These are phyloP conservation scores for Termitomyces sp. DNA, from an alignment of 768 basidiomycete genomes.

Conservation along the genomic window DNA sequence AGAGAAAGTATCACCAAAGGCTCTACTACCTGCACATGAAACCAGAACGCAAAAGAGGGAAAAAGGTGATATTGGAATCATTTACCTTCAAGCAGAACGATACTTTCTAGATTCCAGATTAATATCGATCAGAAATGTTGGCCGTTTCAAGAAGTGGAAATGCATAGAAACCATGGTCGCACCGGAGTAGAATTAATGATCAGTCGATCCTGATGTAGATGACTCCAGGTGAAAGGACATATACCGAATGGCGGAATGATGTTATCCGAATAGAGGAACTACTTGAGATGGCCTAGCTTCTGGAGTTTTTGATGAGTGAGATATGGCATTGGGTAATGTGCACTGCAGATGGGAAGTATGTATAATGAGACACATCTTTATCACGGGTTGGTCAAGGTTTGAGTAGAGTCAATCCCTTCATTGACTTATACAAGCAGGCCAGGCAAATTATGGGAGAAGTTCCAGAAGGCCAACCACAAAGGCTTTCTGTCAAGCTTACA, in stretches of 20 bases:
- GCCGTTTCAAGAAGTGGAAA: background rate
- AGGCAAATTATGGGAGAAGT: too few species aligned
- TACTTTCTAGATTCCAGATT: too few species aligned
- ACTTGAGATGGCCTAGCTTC: background rate
- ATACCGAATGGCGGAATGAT: background rate
- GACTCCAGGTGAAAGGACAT: background rate
- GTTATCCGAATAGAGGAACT: background rate
- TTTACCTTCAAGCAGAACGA: too few species aligned
- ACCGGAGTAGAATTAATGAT: background rate
- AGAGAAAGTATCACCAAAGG: background rate
- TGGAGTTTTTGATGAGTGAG: background rate
- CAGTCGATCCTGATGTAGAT: background rate
- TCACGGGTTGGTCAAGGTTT: slow-evolving; percentile 5
- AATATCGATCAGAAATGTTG: too few species aligned
- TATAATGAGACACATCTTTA: background rate
- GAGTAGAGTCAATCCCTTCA: background rate
- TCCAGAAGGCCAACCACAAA: too few species aligned
- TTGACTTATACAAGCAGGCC: too few species aligned
- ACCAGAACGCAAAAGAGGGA: background rate
- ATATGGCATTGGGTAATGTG: background rate
- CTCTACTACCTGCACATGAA: background rate
- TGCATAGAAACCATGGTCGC: background rate
- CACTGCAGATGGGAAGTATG: too few species aligned
- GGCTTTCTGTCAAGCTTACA: too few species aligned
- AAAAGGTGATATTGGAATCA: background rate